These are phyloP conservation scores for Sanghuangporus weigelae DNA, from an alignment of 1,284 basidiomycete species.

Conservation along the genomic window DNA sequence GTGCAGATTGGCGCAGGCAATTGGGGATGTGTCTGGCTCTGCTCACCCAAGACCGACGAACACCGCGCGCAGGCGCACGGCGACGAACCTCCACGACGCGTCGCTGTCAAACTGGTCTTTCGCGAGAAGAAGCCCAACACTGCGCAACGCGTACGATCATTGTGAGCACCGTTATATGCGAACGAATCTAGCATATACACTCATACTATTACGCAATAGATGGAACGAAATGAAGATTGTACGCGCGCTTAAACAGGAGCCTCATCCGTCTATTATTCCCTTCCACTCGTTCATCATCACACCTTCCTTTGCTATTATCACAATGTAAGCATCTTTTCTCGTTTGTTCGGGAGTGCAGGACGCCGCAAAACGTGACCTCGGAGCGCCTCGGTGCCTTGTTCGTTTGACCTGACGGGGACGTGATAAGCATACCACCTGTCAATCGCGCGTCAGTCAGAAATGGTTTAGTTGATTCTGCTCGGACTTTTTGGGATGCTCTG, in stretches of 20 bases:
- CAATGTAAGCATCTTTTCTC: slow-evolving; percentile 56
- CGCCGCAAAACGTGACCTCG: background rate
- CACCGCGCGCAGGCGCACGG: slow-evolving; percentile 17
- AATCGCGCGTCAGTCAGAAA: background rate
- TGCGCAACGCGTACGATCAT: slow-evolving; percentile 78
- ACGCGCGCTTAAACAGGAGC: slow-evolving; percentile 70
- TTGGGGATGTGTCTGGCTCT: slow-evolving; percentile 83
- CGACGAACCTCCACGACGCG: slow-evolving; percentile 26
- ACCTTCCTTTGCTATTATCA: slow-evolving; percentile 81
- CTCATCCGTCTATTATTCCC: slow-evolving; percentile 85
- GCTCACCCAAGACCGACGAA: slow-evolving; percentile 48
- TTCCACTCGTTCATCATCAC: slow-evolving; percentile 94
- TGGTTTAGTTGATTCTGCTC: background rate
- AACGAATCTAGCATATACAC: background rate
- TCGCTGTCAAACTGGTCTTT: slow-evolving; percentile 90
- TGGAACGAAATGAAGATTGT: slow-evolving; percentile 97
- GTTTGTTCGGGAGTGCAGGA: background rate
- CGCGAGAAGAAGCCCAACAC: slow-evolving; percentile 74
- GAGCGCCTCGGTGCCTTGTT: background rate
- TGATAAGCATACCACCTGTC: background rate
- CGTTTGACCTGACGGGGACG: background rate
- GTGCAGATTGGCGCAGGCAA: slow-evolving; percentile 77
- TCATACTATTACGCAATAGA: slow-evolving; percentile 33
- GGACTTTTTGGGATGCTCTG: background rate
- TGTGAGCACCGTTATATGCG: slow-evolving; percentile 44